phyloP scores from a whole-genome alignment of 192 early-diverging fungal genomes.

The Thamnidium elegans region DNA sequence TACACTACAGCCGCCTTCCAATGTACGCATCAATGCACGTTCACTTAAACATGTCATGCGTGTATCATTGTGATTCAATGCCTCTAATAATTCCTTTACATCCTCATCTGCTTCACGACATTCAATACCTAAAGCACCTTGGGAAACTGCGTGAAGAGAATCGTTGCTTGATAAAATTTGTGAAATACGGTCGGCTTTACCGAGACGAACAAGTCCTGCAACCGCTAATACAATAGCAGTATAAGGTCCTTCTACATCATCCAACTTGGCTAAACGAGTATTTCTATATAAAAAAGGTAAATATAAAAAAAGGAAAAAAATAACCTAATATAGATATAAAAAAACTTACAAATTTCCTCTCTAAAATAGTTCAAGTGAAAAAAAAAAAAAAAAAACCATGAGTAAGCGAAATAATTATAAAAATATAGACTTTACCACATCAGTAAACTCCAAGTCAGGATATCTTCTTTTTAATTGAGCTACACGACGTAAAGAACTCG shows the following conservation, averaged over 20 bases:
- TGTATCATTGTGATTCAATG: constrained; percentile 65
- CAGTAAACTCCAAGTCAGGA: constrained; percentile 73
- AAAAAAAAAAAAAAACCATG: neutral
- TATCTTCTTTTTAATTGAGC: constrained; percentile 81
- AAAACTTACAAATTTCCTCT: constrained; percentile 40
- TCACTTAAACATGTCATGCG: constrained; percentile 74
- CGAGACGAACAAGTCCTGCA: constrained; percentile 79
- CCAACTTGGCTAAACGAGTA: constrained; percentile 86
- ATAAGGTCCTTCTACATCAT: constrained; percentile 66
- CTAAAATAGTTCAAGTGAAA: constrained; percentile 7
- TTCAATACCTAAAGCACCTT: constrained; percentile 90
- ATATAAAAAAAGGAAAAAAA: neutral
- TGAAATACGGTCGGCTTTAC: constrained; percentile 66
- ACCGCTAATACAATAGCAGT: constrained; percentile 81
- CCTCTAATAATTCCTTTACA: constrained; percentile 47
- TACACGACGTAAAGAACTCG: constrained; percentile 81
- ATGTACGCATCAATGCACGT: constrained; percentile 78
- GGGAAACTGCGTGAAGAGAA: constrained; percentile 87
- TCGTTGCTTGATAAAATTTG: constrained; percentile 55
- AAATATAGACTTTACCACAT: constrained; percentile 59
- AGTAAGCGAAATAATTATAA: neutral
- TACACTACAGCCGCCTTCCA: constrained; percentile 96
- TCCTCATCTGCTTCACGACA: constrained; percentile 63
- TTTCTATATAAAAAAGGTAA: constrained; percentile 58
- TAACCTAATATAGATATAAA: constrained; percentile 4